Base-by-base conservation (phyloP, 345 rosid species). In the Lumnitzera littorea region DNA sequence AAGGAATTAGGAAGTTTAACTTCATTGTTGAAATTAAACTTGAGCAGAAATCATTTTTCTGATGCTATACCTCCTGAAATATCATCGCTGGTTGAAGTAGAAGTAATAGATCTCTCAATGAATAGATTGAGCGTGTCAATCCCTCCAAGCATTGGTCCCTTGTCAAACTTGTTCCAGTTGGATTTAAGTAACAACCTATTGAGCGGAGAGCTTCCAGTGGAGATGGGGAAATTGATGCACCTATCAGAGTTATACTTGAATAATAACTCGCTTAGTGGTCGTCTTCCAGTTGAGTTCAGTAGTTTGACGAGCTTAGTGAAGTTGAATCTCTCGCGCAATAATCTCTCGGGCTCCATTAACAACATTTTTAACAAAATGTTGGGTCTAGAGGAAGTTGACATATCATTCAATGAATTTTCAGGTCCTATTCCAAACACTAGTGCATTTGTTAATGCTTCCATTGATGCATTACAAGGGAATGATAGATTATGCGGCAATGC, bases 161-260 rank as follows among this genome's bases (percentile, higher is more conserved):
- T 63, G 13, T 10, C 0, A 7, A 64, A 50, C 2, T 27, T 74
- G 20, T 5, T 10, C 47, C 13, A 12, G 56, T 56, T 76, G 67
- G 63, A 73, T 65, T 48, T 79, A 72, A 69, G 81, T 52, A 50
- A 11, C 13, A 74, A 80, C 29, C 0, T 46, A 2, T 58, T 80
- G 12, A 50, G 16, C 3, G 55, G 54, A 41, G 9, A 23, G 12
- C 71, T 80, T 64, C 79, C 81, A 1, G 15, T 0, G 17, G 16
- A 56, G 4, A 24, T 76, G 0, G 50, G 55, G 17, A 50, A 62
- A 4, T 31, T 68, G 14, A 11, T 2, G 23, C 63, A 25, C 6
- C 43, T 36, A 9, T 36, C 43, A 36, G 43, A 2, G 43, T 36
- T 36, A 36, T 36, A 36, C 43, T 36, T 36, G 43, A 8, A 9